Evolutionary conservation across 805 yeast genomes (phyloP), one percentile per base, ranked within the genome.

Genomic region (Sungouiella blattae): DNA sequence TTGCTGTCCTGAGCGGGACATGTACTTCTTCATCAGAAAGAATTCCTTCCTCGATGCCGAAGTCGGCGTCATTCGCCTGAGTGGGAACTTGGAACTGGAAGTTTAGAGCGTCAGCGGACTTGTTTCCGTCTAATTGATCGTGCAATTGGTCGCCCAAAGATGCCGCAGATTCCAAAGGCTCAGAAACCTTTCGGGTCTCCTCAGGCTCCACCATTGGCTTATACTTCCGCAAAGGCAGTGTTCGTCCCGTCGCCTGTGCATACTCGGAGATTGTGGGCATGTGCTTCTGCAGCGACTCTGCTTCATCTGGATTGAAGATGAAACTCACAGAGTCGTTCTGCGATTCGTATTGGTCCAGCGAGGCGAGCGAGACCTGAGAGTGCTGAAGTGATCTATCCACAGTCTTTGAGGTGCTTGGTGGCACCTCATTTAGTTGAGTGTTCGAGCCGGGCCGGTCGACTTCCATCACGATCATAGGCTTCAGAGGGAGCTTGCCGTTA

Each of bases 401-500:
- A 12, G 18, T 26, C 14, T 11, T 11, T 14, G 35, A 17, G 12
- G 18, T 13, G 15, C 18, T 24, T 3, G 2, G 18, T 14, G 11
- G 25, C 15, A 18, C 20, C 35, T 14, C n/a, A n/a, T n/a, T n/a
- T n/a, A n/a, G n/a, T n/a, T n/a, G n/a, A n/a, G n/a, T n/a, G n/a
- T n/a, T n/a, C n/a, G n/a, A n/a, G n/a, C 22, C 23, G 11, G 41
- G 45, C 12, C 52, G 38, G 37, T 60, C 62, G n/a, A 52, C 57
- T 23, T 46, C 55, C 62, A 65, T 51, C 5, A 60, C 59, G 36
- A 50, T 57, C 72, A 67, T 67, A 6, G 69, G 69, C 39, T 67
- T 67, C 52, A 54, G 37, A 2, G 72, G 73, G 20, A 66, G 55
- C 37, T 58, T 55, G 1, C 73, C 73, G 47, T 64, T 64, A 5